Percentiles rank a stretch among this genome's conserved stretches.
Evolutionary conservation across 2,329 filamentous ascomycete species (phyloP).

Genomic region (Paecilomyces formosus): DNA sequence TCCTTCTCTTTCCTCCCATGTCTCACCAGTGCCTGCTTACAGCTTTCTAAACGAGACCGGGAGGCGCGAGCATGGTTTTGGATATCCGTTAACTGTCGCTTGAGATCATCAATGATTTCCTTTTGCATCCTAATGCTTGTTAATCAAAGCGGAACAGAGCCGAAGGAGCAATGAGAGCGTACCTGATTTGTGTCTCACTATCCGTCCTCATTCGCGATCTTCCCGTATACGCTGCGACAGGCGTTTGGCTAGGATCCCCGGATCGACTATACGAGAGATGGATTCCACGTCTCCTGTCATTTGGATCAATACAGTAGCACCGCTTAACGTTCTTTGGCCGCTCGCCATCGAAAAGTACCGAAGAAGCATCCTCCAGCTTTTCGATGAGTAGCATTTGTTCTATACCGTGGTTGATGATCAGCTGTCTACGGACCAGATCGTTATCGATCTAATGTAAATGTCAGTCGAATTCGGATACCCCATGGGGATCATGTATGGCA

Average conservation of each 20-base stretch:
- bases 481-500: slow-evolving; percentile 1
- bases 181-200: slow-evolving; percentile 58
- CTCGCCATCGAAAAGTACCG: slow-evolving; percentile 58
- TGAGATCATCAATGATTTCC: slow-evolving; percentile 45
- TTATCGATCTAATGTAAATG: slow-evolving; percentile 58
- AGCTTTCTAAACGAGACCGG: slow-evolving; percentile 43
- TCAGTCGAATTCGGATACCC: slow-evolving; percentile 11
- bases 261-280: slow-evolving; percentile 47
- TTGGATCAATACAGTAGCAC: slow-evolving; percentile 57
- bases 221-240: slow-evolving; percentile 47
- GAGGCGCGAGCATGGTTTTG: slow-evolving; percentile 43
- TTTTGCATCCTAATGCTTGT: slow-evolving; percentile 33
- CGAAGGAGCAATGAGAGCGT: slow-evolving; percentile 5
- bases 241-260: slow-evolving; percentile 44
- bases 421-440: slow-evolving; percentile 65
- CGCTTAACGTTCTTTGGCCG: slow-evolving; percentile 63
- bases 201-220: slow-evolving; percentile 74
- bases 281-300: slow-evolving; percentile 56
- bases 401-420: slow-evolving; percentile 75
- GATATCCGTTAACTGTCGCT: slow-evolving; percentile 47
- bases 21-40: slow-evolving; percentile 41
- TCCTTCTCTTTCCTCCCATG: slow-evolving; percentile 41
- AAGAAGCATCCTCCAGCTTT: slow-evolving; percentile 57
- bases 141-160: background rate
- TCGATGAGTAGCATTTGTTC: slow-evolving; percentile 79